Percentiles rank a stretch among this genome's conserved stretches.
Evolutionary conservation across 768 basidiomycete species (phyloP).

Genomic region (Lactarius trivialis): DNA sequence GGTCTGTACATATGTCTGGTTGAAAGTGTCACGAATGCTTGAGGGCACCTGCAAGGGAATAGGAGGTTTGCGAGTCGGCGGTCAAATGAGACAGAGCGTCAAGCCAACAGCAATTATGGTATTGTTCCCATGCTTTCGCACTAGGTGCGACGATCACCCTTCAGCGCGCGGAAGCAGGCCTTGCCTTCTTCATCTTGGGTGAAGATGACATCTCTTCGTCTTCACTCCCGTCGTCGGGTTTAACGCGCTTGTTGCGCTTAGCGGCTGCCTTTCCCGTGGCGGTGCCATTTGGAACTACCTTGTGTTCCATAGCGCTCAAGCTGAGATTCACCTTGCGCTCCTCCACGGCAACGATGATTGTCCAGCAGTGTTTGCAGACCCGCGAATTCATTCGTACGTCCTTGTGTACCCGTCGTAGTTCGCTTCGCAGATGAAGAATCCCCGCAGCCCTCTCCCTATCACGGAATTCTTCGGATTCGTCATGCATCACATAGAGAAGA

Average conservation of each 20-base stretch:
- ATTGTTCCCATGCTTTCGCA: not conserved
- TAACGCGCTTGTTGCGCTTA: slow-evolving; percentile 31
- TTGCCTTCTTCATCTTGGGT: slow-evolving; percentile 7
- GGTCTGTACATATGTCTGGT: not conserved
- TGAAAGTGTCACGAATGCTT: not conserved
- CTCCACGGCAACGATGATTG: slow-evolving; percentile 38
- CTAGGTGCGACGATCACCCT: not conserved
- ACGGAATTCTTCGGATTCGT: slow-evolving; percentile 26
- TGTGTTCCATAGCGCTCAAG: slow-evolving; percentile 8
- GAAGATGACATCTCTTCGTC: not conserved
- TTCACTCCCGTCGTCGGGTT: slow-evolving; percentile 28
- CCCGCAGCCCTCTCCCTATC: slow-evolving; percentile 46
- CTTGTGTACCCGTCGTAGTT: slow-evolving; percentile 47
- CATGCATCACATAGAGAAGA: slow-evolving; percentile 50
- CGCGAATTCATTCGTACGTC: slow-evolving; percentile 60
- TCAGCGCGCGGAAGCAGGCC: not conserved
- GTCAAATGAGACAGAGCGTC: not conserved
- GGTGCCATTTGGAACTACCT: not conserved
- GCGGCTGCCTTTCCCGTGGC: slow-evolving; percentile 22
- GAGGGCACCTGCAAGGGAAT: not conserved
- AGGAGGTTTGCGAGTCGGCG: not conserved
- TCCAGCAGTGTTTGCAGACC: slow-evolving; percentile 55
- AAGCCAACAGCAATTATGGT: not conserved
- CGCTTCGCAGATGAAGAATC: slow-evolving; percentile 49
- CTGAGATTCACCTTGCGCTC: slow-evolving; percentile 25